Evolutionary conservation across 1,284 basidiomycete species (phyloP).

Genomic region (Ceratobasidium theobromae): DNA sequence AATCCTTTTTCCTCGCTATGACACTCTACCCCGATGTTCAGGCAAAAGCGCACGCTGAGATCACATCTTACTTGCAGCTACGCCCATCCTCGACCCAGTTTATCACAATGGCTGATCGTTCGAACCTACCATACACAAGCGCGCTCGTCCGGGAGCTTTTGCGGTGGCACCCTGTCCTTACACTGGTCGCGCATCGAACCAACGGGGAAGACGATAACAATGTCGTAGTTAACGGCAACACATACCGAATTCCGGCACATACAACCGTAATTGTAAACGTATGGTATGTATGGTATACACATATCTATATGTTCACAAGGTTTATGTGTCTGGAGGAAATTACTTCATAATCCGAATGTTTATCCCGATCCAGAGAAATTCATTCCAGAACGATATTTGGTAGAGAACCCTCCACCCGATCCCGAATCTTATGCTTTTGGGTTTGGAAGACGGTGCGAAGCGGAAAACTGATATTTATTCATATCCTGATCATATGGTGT

Average conservation of each 20-base stretch:
- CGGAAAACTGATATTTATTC: background rate
- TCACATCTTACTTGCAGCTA: background rate
- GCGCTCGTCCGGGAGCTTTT: slow-evolving; percentile 22
- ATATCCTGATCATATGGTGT: background rate
- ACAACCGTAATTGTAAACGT: slow-evolving; percentile 10
- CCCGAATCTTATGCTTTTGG: slow-evolving; percentile 19
- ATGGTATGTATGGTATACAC: background rate
- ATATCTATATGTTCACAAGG: background rate
- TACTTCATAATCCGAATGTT: slow-evolving; percentile 79
- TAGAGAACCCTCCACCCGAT: slow-evolving; percentile 58
- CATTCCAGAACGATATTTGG: slow-evolving; percentile 90
- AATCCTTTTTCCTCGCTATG: slow-evolving; percentile 29
- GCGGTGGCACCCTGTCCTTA: slow-evolving; percentile 23
- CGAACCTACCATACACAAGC: slow-evolving; percentile 10
- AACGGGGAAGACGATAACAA: slow-evolving; percentile 8
- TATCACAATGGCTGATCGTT: slow-evolving; percentile 4
- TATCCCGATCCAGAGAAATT: slow-evolving; percentile 88
- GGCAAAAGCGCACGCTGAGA: slow-evolving; percentile 15
- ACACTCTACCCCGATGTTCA: slow-evolving; percentile 26
- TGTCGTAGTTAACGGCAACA: slow-evolving; percentile 11
- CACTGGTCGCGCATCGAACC: background rate
- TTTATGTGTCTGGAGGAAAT: slow-evolving; percentile 1
- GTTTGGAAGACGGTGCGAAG: slow-evolving; percentile 14
- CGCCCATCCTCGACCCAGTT: background rate
- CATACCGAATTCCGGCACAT: slow-evolving; percentile 24